A percentile compares a stretch with the other conserved stretches of the same genome.
Conservation (phyloP, 371 early-diverging fungal species). For the Blastocladiella emersonii region DNA sequence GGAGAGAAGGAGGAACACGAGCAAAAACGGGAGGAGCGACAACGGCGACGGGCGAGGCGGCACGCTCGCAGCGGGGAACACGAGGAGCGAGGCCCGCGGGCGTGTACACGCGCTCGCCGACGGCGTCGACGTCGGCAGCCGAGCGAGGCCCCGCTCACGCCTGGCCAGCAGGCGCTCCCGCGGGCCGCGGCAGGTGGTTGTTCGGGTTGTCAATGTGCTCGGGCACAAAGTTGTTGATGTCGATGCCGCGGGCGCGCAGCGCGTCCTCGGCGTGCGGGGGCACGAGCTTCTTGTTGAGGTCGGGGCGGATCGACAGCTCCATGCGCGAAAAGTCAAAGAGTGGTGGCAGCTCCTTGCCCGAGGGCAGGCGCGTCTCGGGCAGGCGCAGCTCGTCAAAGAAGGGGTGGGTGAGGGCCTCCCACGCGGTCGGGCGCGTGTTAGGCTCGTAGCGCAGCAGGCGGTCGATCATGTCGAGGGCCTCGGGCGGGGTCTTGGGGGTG, state of each 20-base stretch:
- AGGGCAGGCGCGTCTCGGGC: conserved; percentile 62
- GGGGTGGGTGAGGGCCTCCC: conserved; percentile 85
- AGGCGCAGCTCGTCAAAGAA: conserved; percentile 93
- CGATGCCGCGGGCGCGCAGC: conserved; percentile 42
- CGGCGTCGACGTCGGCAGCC: too few species aligned
- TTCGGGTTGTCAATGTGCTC: conserved; percentile 22
- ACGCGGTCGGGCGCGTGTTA: conserved; percentile 68
- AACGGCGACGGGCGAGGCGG: too few species aligned
- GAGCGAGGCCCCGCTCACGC: too few species aligned
- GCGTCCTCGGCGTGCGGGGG: conserved; percentile 50
- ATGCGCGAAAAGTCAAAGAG: conserved; percentile 80
- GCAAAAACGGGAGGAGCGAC: too few species aligned
- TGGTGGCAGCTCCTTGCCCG: conserved; percentile 65
- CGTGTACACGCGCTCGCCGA: too few species aligned
- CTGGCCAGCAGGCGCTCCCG: too few species aligned
- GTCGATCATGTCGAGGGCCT: conserved; percentile 77
- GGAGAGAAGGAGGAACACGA: too few species aligned
- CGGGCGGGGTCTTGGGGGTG: conserved; percentile 64
- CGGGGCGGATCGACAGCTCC: conserved; percentile 69
- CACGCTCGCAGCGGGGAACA: too few species aligned
- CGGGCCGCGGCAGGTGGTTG: too few species aligned
- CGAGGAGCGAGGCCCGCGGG: too few species aligned
- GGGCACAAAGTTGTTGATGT: conserved; percentile 46
- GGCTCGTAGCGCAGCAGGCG: conserved; percentile 93
- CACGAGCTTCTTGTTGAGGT: conserved; percentile 47